Conservation (phyloP, 352 stramenopile genomes). For the Globisporangium spinosum region DNA sequence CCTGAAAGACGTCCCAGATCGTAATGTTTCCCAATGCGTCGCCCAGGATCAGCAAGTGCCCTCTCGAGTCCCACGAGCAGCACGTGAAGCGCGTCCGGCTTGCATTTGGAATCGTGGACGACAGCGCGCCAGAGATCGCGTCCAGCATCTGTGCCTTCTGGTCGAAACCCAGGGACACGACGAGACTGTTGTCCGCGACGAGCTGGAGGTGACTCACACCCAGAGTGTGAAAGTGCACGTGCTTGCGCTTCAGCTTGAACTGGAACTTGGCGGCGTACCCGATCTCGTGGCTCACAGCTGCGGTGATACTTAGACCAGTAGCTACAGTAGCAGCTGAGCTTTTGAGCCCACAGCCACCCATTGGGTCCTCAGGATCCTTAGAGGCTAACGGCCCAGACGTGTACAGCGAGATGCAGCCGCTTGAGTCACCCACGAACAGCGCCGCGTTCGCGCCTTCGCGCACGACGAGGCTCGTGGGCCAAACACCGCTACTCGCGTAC, state of each 20-base stretch:
- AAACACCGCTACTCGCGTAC: conserved; percentile 46
- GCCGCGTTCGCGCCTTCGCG: conserved; percentile 37
- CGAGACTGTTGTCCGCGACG: conserved; percentile 62
- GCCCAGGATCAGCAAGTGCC: conserved; percentile 48
- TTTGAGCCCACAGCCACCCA: background rate
- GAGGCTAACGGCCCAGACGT: conserved; percentile 15
- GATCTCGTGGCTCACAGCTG: conserved; percentile 7
- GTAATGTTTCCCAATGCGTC: conserved; percentile 48
- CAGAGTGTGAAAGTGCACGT: conserved; percentile 59
- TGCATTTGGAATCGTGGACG: conserved; percentile 48
- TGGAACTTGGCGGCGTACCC: conserved; percentile 24
- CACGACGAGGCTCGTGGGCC: conserved; percentile 55
- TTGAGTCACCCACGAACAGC: conserved; percentile 64
- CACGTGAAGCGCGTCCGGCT: conserved; percentile 48
- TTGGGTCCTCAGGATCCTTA: background rate
- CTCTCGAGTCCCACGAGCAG: conserved; percentile 54
- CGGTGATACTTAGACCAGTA: background rate
- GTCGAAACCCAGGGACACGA: conserved; percentile 74
- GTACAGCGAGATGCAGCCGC: conserved; percentile 60
- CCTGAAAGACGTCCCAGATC: conserved; percentile 66
- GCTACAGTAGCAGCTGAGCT: background rate
- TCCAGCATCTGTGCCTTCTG: conserved; percentile 71
- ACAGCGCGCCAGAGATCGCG: conserved; percentile 52
- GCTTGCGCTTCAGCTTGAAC: conserved; percentile 63
- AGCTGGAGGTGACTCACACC: conserved; percentile 51